These are phyloP conservation scores for Lolium rigidum DNA, from an alignment of 176 grass and related monocot species.

Conservation along the genomic window DNA sequence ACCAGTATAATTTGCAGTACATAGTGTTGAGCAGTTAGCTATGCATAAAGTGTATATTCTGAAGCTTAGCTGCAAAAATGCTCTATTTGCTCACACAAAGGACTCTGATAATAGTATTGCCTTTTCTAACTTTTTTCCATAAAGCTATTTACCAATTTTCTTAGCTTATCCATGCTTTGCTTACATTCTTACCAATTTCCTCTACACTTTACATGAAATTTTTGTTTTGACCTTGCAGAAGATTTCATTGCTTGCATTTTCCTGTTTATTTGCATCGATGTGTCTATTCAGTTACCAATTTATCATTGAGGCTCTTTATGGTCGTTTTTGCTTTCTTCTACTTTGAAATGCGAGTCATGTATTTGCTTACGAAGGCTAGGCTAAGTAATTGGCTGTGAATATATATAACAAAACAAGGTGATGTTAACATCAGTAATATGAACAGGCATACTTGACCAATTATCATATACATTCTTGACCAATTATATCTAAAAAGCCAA, in stretches of 20 bases:
- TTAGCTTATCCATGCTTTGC: not conserved
- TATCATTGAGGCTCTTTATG: no score
- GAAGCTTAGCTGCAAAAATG: not conserved
- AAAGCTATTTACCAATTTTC: not conserved
- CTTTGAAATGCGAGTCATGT: not conserved
- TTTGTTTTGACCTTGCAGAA: not conserved
- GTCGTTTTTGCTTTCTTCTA: not conserved
- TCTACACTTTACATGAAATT: not conserved
- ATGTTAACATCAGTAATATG: not conserved
- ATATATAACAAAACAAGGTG: not conserved
- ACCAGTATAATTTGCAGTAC: no score
- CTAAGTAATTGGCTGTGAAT: not conserved
- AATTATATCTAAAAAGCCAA: not conserved
- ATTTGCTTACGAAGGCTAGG: not conserved
- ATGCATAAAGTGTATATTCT: no score
- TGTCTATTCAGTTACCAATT: not conserved
- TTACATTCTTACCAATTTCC: not conserved
- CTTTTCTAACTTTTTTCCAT: not conserved
- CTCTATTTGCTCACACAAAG: not conserved
- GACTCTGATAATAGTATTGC: not conserved
- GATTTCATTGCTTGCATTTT: not conserved
- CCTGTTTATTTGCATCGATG: not conserved
- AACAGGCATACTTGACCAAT: not conserved
- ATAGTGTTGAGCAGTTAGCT: no score
- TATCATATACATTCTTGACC: not conserved